Conservation (phyloP, 2,329 filamentous ascomycete species). For the Pseudocercospora macadamiae region DNA sequence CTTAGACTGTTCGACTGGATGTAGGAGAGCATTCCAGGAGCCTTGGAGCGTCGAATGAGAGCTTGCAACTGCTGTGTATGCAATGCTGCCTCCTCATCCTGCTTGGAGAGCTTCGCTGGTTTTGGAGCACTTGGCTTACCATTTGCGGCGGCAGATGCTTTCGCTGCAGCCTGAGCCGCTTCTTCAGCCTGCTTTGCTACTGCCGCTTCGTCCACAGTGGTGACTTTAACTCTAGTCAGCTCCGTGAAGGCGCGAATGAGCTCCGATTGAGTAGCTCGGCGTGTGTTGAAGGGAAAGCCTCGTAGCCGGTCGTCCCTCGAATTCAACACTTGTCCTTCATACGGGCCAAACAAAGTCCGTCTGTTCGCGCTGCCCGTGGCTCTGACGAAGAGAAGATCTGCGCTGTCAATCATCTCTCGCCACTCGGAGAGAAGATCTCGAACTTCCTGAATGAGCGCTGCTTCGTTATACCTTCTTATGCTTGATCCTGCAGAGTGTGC, state of each 20-base stretch:
- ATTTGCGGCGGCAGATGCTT: conserved; percentile 37
- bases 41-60: conserved; percentile 84
- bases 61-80: conserved; percentile 90
- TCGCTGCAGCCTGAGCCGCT: conserved; percentile 46
- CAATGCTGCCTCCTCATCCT: conserved; percentile 78
- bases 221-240: conserved; percentile 85
- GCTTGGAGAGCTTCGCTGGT: conserved; percentile 71
- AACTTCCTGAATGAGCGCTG: conserved; percentile 85
- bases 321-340: conserved; percentile 82
- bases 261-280: conserved; percentile 88
- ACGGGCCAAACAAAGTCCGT: conserved; percentile 84
- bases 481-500: conserved; percentile 92
- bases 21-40: conserved; percentile 84
- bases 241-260: conserved; percentile 94
- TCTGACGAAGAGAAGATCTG: conserved; percentile 84
- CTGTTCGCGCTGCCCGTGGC: conserved; percentile 87
- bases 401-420: conserved; percentile 80
- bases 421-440: conserved; percentile 79
- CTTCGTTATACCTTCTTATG: conserved; percentile 90
- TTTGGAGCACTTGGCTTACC: conserved; percentile 55
- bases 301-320: conserved; percentile 79
- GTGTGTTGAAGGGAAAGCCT: conserved; percentile 90
- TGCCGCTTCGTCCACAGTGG: conserved; percentile 71
- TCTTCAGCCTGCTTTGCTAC: conserved; percentile 54
- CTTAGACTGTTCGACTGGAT: conserved; percentile 73